These are phyloP conservation scores for Fusarium sp. DNA, from an alignment of 2,329 filamentous ascomycete species.

Conservation along the genomic window DNA sequence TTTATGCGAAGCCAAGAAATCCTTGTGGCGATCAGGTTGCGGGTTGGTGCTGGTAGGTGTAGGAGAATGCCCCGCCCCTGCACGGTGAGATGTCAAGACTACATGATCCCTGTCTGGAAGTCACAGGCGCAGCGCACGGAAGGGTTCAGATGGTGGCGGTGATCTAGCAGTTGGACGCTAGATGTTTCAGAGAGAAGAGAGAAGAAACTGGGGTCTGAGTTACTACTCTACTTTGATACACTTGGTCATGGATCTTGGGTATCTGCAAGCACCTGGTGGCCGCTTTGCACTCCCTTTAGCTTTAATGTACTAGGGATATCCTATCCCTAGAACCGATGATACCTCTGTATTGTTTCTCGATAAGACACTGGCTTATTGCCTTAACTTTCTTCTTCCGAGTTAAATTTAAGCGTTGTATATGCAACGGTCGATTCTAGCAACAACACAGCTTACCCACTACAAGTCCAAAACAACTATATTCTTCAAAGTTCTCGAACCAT, in stretches of 20 bases:
- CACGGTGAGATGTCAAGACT: not conserved
- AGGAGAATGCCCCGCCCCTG: not conserved
- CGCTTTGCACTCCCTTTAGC: not conserved
- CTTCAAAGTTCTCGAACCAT: too few species aligned
- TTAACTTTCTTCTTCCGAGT: too few species aligned
- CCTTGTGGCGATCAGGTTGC: constrained; percentile 2
- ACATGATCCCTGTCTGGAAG: not conserved
- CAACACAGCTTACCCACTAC: too few species aligned
- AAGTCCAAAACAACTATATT: too few species aligned
- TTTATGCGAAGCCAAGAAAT: not conserved
- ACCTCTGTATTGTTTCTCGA: too few species aligned
- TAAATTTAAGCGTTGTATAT: too few species aligned
- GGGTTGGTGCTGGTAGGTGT: not conserved
- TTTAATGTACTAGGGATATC: not conserved
- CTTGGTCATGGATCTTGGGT: not conserved
- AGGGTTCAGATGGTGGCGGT: not conserved
- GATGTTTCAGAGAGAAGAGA: not conserved
- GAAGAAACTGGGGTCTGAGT: not conserved
- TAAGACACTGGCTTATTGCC: too few species aligned
- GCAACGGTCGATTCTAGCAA: too few species aligned
- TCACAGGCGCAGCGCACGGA: not conserved
- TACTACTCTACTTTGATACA: not conserved
- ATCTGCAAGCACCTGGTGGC: not conserved
- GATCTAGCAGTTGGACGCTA: too few species aligned
- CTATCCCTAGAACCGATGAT: not conserved